phyloP scores from a whole-genome alignment of 1,139 yeast species.

The Taiozyma sp. region DNA sequence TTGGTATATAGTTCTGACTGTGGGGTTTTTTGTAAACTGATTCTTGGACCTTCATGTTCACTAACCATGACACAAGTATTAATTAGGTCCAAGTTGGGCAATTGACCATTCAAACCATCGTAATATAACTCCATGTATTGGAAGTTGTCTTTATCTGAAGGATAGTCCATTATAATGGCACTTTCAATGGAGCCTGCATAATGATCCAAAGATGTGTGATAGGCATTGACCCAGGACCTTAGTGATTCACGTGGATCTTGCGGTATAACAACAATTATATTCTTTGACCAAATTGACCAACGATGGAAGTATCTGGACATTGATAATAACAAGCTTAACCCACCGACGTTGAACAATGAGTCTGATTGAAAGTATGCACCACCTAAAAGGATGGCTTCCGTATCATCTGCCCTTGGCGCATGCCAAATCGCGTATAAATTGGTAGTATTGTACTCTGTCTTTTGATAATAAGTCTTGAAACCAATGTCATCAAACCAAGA shows the following conservation, averaged over 20 bases:
- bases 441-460: slow-evolving; percentile 37
- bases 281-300: slow-evolving; percentile 95
- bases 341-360: slow-evolving; percentile 67
- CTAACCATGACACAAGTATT: slow-evolving; percentile 74
- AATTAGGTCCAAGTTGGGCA: slow-evolving; percentile 87
- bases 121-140: slow-evolving; percentile 73
- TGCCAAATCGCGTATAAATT: slow-evolving; percentile 82
- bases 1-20: slow-evolving; percentile 40
- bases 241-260: slow-evolving; percentile 66
- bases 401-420: slow-evolving; percentile 94
- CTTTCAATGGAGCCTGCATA: slow-evolving; percentile 97
- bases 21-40: slow-evolving; percentile 63
- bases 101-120: slow-evolving; percentile 91
- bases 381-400: slow-evolving; percentile 89
- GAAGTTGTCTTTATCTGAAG: slow-evolving; percentile 61
- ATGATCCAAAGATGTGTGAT: slow-evolving; percentile 77
- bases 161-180: slow-evolving; percentile 81
- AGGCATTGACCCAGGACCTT: slow-evolving; percentile 91
- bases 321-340: slow-evolving; percentile 67
- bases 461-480: slow-evolving; percentile 54
- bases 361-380: slow-evolving; percentile 80
- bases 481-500: slow-evolving; percentile 73
- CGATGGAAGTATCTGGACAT: slow-evolving; percentile 75
- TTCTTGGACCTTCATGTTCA: slow-evolving; percentile 68
- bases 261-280: slow-evolving; percentile 82